These are phyloP conservation scores for Plantago rigida DNA, from an alignment of 305 asterid genomes.

Conservation along the genomic window DNA sequence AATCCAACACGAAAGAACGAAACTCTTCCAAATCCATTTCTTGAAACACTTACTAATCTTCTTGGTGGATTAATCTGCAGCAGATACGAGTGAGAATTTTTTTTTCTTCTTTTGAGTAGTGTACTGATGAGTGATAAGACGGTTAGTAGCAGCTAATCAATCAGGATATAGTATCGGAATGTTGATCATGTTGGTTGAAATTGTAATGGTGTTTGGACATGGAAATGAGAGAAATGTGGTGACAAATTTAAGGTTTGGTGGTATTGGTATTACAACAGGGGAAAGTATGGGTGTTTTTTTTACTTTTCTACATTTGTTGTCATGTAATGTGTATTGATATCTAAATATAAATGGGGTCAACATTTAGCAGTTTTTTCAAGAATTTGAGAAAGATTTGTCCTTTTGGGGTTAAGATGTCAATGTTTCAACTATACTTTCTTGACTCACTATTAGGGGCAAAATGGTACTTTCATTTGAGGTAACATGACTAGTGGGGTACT, in stretches of 20 bases:
- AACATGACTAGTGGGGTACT: background rate
- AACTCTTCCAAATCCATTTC: constrained; percentile 38
- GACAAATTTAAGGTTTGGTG: background rate
- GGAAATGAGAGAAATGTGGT: background rate
- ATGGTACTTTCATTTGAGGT: background rate
- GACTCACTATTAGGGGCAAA: background rate
- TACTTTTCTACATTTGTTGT: background rate
- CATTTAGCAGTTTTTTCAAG: constrained; percentile 1
- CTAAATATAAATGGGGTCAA: background rate
- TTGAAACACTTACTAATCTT: background rate
- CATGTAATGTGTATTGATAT: background rate
- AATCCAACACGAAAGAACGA: constrained; percentile 41
- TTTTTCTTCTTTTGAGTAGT: too few relatives aligned
- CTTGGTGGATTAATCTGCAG: too few relatives aligned
- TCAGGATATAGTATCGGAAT: background rate
- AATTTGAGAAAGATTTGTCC: background rate
- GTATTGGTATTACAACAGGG: constrained; percentile 4
- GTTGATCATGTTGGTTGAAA: background rate
- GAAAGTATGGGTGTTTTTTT: background rate
- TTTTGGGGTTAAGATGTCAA: background rate
- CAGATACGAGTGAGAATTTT: too few relatives aligned
- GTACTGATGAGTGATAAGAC: background rate
- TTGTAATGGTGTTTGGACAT: background rate
- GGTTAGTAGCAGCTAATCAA: background rate
- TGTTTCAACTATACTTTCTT: background rate